Percentiles rank a stretch among this genome's conserved stretches.
These are phyloP conservation scores for Talaromyces sp. DNA, from an alignment of 2,329 filamentous ascomycete species.

Conservation along the genomic window DNA sequence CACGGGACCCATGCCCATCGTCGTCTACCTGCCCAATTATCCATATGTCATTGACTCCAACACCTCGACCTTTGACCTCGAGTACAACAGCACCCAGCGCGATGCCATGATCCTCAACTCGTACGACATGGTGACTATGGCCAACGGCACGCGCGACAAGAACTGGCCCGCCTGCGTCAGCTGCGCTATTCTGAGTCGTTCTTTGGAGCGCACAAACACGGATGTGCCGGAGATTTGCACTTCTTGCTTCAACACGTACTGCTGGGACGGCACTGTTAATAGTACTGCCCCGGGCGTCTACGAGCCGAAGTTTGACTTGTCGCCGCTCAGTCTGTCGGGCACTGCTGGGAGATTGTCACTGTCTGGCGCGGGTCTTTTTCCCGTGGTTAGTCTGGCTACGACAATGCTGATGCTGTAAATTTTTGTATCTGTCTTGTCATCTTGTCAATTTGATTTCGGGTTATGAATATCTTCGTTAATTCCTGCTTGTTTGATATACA, in stretches of 20 bases:
- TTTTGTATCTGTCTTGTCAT: not conserved
- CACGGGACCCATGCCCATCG: conserved; percentile 55
- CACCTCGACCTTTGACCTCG: conserved; percentile 67
- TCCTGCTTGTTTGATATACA: too few species aligned
- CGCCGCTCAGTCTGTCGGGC: not conserved
- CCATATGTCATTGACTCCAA: conserved; percentile 76
- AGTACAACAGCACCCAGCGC: conserved; percentile 61
- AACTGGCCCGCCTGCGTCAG: conserved; percentile 80
- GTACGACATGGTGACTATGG: conserved; percentile 76
- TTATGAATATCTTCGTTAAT: not conserved
- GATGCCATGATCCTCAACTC: conserved; percentile 82
- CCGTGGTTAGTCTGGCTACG: not conserved
- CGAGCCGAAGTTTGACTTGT: conserved; percentile 29
- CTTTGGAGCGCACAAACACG: conserved; percentile 65
- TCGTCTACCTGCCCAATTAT: conserved; percentile 84
- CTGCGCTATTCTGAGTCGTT: conserved; percentile 78
- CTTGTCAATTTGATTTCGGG: not conserved
- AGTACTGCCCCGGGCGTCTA: conserved; percentile 35
- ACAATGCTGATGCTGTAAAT: not conserved
- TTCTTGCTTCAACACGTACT: conserved; percentile 75
- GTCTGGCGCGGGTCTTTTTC: not conserved
- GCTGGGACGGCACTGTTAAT: conserved; percentile 78
- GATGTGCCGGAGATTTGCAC: conserved; percentile 65
- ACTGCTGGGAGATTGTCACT: not conserved
- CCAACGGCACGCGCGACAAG: conserved; percentile 67